These are phyloP conservation scores for Lentinula raphanica DNA, from an alignment of 768 basidiomycete genomes.

Conservation along the genomic window DNA sequence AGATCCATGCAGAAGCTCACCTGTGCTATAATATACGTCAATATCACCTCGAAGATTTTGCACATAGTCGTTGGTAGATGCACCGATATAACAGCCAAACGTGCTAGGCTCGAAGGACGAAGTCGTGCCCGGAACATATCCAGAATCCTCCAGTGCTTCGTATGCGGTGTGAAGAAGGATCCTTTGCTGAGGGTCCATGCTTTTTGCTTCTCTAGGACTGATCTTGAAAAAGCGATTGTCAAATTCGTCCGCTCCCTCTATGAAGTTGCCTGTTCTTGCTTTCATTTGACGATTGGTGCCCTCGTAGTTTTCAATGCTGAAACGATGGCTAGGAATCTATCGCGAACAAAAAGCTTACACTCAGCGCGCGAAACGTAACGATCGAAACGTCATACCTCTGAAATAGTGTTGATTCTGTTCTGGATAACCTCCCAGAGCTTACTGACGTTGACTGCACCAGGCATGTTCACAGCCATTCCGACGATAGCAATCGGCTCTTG, in stretches of 20 bases:
- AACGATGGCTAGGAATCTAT: constrained; percentile 61
- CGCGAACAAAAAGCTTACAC: not conserved
- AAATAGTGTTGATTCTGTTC: constrained; percentile 49
- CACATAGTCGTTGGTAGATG: constrained; percentile 63
- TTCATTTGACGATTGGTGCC: constrained; percentile 37
- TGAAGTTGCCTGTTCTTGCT: constrained; percentile 58
- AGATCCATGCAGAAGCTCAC: constrained; percentile 27
- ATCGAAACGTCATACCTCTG: constrained; percentile 39
- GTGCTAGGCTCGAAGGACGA: constrained; percentile 44
- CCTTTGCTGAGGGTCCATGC: constrained; percentile 76
- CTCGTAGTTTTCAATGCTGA: constrained; percentile 39
- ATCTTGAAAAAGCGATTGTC: constrained; percentile 71
- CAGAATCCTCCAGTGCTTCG: constrained; percentile 65
- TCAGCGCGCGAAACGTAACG: no score
- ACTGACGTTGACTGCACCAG: constrained; percentile 43
- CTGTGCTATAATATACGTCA: constrained; percentile 68
- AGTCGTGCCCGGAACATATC: constrained; percentile 59
- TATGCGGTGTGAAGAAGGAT: constrained; percentile 62
- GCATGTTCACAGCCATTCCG: constrained; percentile 63
- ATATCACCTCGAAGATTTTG: constrained; percentile 59
- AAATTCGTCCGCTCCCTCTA: constrained; percentile 51
- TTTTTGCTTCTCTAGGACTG: constrained; percentile 67
- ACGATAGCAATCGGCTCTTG: constrained; percentile 62
- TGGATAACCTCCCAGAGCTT: constrained; percentile 59
- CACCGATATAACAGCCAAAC: constrained; percentile 67